Evolutionary conservation across 1,139 yeast species (phyloP).

Genomic region (Blastobotrys indianensis): DNA sequence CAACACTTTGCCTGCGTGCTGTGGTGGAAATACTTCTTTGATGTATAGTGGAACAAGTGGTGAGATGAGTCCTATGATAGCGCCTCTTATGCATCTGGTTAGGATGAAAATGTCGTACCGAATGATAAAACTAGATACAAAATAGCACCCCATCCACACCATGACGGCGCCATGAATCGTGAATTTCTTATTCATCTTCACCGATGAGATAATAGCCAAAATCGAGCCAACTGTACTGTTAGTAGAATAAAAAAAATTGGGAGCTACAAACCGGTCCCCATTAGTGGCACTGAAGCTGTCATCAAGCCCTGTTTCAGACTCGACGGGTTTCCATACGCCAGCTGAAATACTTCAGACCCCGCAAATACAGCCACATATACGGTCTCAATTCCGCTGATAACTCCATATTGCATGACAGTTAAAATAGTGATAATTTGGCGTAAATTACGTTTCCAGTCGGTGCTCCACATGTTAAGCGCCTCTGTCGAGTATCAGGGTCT

Average conservation of each 20-base stretch:
- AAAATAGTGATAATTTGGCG: slow-evolving; percentile 41
- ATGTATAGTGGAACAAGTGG: slow-evolving; percentile 60
- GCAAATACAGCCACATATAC: slow-evolving; percentile 61
- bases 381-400: slow-evolving; percentile 61
- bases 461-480: too few relatives aligned
- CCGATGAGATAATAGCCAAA: slow-evolving; percentile 12
- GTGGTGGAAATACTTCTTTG: slow-evolving; percentile 49
- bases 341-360: slow-evolving; percentile 40
- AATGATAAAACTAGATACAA: slow-evolving; percentile 6
- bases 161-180: slow-evolving; percentile 8
- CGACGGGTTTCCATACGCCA: slow-evolving; percentile 43
- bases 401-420: slow-evolving; percentile 41
- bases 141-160: slow-evolving; percentile 14
- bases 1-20: slow-evolving; percentile 51
- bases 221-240: slow-evolving; percentile 20
- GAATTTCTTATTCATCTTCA: slow-evolving; percentile 12
- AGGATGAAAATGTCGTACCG: slow-evolving; percentile 29
- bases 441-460: slow-evolving; percentile 1
- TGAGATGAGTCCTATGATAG: slow-evolving; percentile 59
- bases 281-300: slow-evolving; percentile 40
- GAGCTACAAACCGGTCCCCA: slow-evolving; percentile 36
- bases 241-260: neutral
- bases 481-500: too few relatives aligned
- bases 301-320: slow-evolving; percentile 38
- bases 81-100: slow-evolving; percentile 58